Evolutionary conservation across 768 basidiomycete genomes (phyloP).

Genomic region (Mycena vitilis): DNA sequence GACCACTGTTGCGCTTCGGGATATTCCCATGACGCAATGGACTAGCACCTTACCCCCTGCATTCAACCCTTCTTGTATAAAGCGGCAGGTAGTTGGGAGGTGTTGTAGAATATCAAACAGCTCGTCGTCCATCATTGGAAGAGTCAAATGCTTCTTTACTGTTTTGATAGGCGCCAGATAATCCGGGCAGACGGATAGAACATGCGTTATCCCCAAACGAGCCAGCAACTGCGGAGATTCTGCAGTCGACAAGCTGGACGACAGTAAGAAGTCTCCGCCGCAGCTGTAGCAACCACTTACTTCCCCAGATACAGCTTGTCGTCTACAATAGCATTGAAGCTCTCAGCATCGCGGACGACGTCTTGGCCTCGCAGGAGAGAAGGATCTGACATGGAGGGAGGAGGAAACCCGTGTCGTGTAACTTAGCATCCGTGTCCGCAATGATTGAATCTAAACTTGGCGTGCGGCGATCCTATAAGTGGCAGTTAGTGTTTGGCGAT

Average conservation of each 20-base stretch:
- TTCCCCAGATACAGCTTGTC: conserved; percentile 50
- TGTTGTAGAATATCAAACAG: conserved; percentile 57
- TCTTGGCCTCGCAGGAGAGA: conserved; percentile 9
- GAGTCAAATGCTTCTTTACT: conserved; percentile 18
- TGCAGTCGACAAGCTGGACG: conserved; percentile 45
- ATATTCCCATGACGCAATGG: conserved; percentile 65
- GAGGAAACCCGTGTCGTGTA: background rate
- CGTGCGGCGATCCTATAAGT: background rate
- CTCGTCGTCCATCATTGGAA: conserved; percentile 27
- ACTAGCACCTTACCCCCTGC: conserved; percentile 58
- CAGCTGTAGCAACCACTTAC: conserved; percentile 35
- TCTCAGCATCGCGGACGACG: conserved; percentile 24
- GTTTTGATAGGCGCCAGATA: conserved; percentile 41
- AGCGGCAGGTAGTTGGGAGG: conserved; percentile 56
- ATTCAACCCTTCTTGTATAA: conserved; percentile 57
- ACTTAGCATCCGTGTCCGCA: too few relatives aligned
- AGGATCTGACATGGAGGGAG: background rate
- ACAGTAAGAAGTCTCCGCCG: conserved; percentile 6
- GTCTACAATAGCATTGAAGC: conserved; percentile 42
- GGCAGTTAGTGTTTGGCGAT: conserved; percentile 10
- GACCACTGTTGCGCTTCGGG: conserved; percentile 59
- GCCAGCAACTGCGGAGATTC: conserved; percentile 44
- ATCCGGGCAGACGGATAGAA: conserved; percentile 52
- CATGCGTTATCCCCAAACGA: conserved; percentile 50
- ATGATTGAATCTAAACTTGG: too few relatives aligned